Conservation (phyloP, 2,329 filamentous ascomycete genomes). For the Dothideomycetidae sp. region DNA sequence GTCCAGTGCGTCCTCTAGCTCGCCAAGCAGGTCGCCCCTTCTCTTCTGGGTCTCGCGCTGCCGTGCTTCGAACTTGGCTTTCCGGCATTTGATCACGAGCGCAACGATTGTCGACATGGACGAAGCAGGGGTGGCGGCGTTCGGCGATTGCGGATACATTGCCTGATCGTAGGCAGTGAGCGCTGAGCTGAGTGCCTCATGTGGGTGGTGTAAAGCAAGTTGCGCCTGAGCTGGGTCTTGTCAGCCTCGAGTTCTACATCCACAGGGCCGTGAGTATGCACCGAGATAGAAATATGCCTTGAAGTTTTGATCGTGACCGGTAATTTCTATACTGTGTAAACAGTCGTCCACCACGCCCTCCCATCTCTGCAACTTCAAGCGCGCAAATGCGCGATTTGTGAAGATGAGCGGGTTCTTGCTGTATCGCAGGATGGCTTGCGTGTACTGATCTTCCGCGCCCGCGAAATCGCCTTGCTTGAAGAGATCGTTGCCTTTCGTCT, state of each 20-base stretch:
- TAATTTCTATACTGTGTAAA: slow-evolving; percentile 54
- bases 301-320: slow-evolving; percentile 29
- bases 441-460: slow-evolving; percentile 55
- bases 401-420: slow-evolving; percentile 65
- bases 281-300: slow-evolving; percentile 71
- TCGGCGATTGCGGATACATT: slow-evolving; percentile 41
- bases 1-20: slow-evolving; percentile 42
- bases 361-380: slow-evolving; percentile 60
- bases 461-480: slow-evolving; percentile 52
- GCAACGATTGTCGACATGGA: slow-evolving; percentile 41
- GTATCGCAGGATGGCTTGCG: slow-evolving; percentile 67
- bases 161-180: slow-evolving; percentile 51
- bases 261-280: slow-evolving; percentile 15
- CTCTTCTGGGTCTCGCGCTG: slow-evolving; percentile 49
- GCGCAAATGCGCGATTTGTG: slow-evolving; percentile 77
- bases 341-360: slow-evolving; percentile 66
- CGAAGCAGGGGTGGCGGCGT: slow-evolving; percentile 27
- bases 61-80: slow-evolving; percentile 65
- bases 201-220: slow-evolving; percentile 54
- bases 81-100: slow-evolving; percentile 67
- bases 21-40: slow-evolving; percentile 43
- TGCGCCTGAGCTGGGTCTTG: slow-evolving; percentile 51
- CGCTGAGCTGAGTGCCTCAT: slow-evolving; percentile 58
- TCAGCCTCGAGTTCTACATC: background rate
- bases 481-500: slow-evolving; percentile 44